phyloP scores from a whole-genome alignment of 1,284 basidiomycete genomes.

The Stereum hirsutum region DNA sequence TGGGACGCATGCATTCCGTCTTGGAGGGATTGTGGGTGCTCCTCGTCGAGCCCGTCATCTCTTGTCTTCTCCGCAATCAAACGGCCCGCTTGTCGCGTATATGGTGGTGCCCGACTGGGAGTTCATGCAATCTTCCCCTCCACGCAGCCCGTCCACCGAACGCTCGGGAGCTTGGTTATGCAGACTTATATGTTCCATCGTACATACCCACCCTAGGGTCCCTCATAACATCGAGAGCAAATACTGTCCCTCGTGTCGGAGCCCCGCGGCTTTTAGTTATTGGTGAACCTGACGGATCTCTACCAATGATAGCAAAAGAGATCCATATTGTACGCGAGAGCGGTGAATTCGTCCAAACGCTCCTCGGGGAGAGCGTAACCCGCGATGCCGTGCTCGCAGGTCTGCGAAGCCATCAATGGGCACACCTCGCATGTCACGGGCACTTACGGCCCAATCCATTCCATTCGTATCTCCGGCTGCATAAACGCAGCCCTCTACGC shows the following conservation, averaged over 20 bases:
- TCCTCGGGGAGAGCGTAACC: neutral
- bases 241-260: slow-evolving; percentile 6
- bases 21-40: neutral
- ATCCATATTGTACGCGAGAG: no score
- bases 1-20: no score
- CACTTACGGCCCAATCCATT: slow-evolving; percentile 5
- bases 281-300: slow-evolving; percentile 17
- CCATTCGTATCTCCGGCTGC: slow-evolving; percentile 6
- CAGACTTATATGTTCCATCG: slow-evolving; percentile 25
- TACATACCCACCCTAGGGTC: slow-evolving; percentile 27
- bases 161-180: slow-evolving; percentile 11
- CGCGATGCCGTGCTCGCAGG: slow-evolving; percentile 3
- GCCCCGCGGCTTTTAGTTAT: slow-evolving; percentile 10
- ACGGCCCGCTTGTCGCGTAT: slow-evolving; percentile 19
- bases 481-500: slow-evolving; percentile 1
- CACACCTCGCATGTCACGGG: slow-evolving; percentile 8
- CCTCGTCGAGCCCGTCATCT: neutral
- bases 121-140: slow-evolving; percentile 25
- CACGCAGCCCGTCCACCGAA: slow-evolving; percentile 26
- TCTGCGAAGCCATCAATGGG: slow-evolving; percentile 1
- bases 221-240: slow-evolving; percentile 14
- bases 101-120: slow-evolving; percentile 35
- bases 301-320: no score
- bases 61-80: neutral
- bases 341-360: no score